Evolutionary conservation across 805 yeast species (phyloP), one percentile per base, ranked within the genome.

Genomic region (Candida railenensis): DNA sequence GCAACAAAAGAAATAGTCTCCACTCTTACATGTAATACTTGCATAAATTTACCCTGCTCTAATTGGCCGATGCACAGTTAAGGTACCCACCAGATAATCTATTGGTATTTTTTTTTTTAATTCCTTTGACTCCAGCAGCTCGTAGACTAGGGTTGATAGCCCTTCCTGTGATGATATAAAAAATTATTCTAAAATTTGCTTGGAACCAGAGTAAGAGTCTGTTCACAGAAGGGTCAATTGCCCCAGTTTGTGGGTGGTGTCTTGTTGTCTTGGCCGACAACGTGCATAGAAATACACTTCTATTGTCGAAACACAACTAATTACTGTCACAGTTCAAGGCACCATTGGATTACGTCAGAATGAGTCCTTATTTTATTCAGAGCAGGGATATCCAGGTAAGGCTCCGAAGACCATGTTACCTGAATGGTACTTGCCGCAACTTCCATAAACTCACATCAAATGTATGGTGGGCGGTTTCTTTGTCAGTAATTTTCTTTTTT

Each of bases 241-340:
- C 36, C 4, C 15, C 15, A 14, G 5, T 33, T 12, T 12, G 36
- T 4, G 32, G 15, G 7, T 33, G 36, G 30, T 25, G 36, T 33
- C 18, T 15, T 33, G 36, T 14, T 33, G 36, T 33, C 36, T 33
- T 33, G 36, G 36, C 36, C 36, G 36, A 33, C n/a, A 33, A 33
- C 36, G 36, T 33, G 36, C 36, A 15, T 33, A 25, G 30, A 25
- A 25, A 25, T 25, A 25, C 30, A 25, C 30, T 25, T 25, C 30
- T 25, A 25, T 25, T 25, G 30, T 25, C 30, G 11, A 25, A 25
- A 7, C 11, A 25, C 11, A n/a, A n/a, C n/a, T n/a, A n/a, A n/a
- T n/a, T n/a, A n/a, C n/a, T n/a, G n/a, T n/a, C n/a, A n/a, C n/a
- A n/a, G n/a, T n/a, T n/a, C n/a, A n/a, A n/a, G n/a, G n/a, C n/a